A percentile compares a stretch with the other conserved stretches of the same genome.
Evolutionary conservation across 441 rosid genomes (phyloP).

Genomic region (Cnidoscolus chayamansa): DNA sequence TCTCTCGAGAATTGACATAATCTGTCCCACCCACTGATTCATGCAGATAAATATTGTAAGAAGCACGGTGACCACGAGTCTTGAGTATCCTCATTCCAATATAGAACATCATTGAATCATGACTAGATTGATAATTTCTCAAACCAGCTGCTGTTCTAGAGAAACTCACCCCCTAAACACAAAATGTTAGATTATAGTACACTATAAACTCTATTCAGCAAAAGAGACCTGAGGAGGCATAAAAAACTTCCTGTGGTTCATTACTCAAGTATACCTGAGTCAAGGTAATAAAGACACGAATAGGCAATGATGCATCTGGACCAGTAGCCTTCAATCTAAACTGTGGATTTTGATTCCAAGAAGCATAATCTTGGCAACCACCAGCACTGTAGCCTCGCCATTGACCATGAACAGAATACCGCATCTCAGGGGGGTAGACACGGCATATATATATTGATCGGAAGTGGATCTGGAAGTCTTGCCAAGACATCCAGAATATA

Average conservation of each 20-base stretch:
- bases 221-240: neutral
- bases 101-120: constrained; percentile 94
- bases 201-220: neutral
- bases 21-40: constrained; percentile 99
- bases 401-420: constrained; percentile 92
- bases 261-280: constrained; percentile 63
- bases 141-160: constrained; percentile 97
- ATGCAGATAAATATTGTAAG: constrained; percentile 90
- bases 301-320: constrained; percentile 83
- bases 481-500: constrained; percentile 99
- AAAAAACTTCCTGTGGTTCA: constrained; percentile 2
- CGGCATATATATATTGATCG: constrained; percentile 98
- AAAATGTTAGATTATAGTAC: constrained; percentile 10
- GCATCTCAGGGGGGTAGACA: constrained; percentile 97
- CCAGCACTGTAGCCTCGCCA: constrained; percentile 99
- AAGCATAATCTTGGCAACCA: constrained; percentile 98
- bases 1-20: constrained; percentile 98
- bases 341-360: constrained; percentile 99
- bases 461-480: constrained; percentile 99
- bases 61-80: constrained; percentile 97
- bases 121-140: constrained; percentile 95
- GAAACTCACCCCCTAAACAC: constrained; percentile 92
- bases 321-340: constrained; percentile 91
- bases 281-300: constrained; percentile 93
- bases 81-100: constrained; percentile 99